phyloP scores from a whole-genome alignment of 768 basidiomycete genomes.

The Wakefieldia striispora region DNA sequence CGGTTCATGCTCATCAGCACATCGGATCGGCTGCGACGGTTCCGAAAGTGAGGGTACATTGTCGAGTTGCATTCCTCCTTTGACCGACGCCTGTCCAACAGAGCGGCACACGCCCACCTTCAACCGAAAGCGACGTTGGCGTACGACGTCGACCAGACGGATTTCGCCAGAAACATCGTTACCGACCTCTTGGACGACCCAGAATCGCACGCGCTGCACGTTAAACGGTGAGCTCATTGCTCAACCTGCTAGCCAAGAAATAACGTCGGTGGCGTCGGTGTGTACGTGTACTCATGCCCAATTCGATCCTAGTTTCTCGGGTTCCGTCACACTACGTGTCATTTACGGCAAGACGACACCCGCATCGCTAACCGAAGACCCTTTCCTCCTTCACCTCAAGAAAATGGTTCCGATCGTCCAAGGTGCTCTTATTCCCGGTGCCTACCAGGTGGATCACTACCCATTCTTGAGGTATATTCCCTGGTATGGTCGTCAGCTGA shows the following conservation, averaged over 20 bases:
- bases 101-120: slow-evolving; percentile 53
- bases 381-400: slow-evolving; percentile 28
- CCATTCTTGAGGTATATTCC: slow-evolving; percentile 49
- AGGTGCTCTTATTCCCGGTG: slow-evolving; percentile 30
- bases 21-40: slow-evolving; percentile 57
- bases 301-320: slow-evolving; percentile 31
- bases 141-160: slow-evolving; percentile 47
- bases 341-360: slow-evolving; percentile 29
- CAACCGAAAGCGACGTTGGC: slow-evolving; percentile 45
- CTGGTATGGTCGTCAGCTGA: slow-evolving; percentile 56
- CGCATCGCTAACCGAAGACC: slow-evolving; percentile 14
- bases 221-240: no score
- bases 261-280: no score
- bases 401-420: slow-evolving; percentile 30
- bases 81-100: no score
- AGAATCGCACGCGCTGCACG: slow-evolving; percentile 22
- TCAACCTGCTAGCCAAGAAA: no score
- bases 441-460: slow-evolving; percentile 34
- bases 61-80: no score
- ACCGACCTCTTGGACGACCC: slow-evolving; percentile 24
- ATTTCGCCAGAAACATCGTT: slow-evolving; percentile 27
- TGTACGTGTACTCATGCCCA: no score
- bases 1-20: slow-evolving; percentile 49
- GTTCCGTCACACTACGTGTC: slow-evolving; percentile 25
- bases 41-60: no score